These are phyloP conservation scores for Violaceomyces palustris DNA, from an alignment of 1,284 basidiomycete species.

Conservation along the genomic window DNA sequence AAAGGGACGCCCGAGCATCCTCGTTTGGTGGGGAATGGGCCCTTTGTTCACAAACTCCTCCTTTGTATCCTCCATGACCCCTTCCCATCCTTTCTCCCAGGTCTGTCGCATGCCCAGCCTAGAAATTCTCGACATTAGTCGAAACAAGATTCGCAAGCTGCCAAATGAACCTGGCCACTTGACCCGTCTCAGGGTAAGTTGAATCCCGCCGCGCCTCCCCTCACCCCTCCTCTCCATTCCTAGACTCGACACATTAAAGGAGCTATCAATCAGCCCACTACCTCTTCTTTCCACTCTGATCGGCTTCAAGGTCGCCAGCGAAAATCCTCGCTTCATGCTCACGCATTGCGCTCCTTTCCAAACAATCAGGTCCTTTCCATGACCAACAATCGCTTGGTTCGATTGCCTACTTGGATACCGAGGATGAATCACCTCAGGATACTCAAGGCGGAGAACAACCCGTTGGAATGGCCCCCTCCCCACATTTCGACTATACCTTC, in stretches of 20 bases:
- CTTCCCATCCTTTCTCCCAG: constrained; percentile 5
- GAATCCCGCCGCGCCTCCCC: too few relatives aligned
- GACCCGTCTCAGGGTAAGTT: constrained; percentile 65
- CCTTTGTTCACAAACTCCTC: too few relatives aligned
- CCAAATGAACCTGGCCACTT: constrained; percentile 77
- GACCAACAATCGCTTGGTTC: constrained; percentile 74
- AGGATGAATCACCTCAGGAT: constrained; percentile 71
- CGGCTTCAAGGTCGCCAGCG: too few relatives aligned
- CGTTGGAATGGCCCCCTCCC: constrained; percentile 71
- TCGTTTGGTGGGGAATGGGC: too few relatives aligned
- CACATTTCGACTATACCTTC: constrained; percentile 39
- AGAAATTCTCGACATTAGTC: constrained; percentile 89
- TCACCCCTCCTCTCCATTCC: too few relatives aligned
- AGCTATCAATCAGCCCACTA: too few relatives aligned
- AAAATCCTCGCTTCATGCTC: too few relatives aligned
- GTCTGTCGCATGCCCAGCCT: constrained; percentile 65
- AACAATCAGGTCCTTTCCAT: constrained; percentile 72
- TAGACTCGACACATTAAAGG: too few relatives aligned
- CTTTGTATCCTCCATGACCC: too few relatives aligned
- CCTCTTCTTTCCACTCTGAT: too few relatives aligned
- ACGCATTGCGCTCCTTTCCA: too few relatives aligned
- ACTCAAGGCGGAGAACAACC: constrained; percentile 80
- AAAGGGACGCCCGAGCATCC: too few relatives aligned
- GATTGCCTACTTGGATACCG: constrained; percentile 72
- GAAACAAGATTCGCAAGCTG: constrained; percentile 79